Evolutionary conservation across 2,329 filamentous ascomycete species (phyloP), one percentile per base, ranked within the genome.

Genomic region (Leptosphaerulina australis): DNA sequence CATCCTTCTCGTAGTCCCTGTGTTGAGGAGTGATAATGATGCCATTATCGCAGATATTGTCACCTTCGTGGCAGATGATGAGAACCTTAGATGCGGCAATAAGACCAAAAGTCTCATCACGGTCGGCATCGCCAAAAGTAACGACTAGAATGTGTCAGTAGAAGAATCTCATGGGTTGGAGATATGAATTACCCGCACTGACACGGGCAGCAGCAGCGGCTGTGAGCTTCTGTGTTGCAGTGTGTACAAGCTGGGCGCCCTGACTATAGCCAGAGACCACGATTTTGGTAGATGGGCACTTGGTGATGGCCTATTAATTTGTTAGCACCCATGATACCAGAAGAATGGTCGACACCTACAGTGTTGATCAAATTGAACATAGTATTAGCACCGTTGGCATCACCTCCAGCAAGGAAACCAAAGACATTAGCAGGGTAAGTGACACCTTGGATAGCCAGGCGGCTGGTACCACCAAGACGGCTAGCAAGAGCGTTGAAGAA

Each of bases 381-480:
- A 21, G 65, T 75, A 10, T 64, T 64, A 35, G 74, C 74, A 4
- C 79, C 79, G 2, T 50, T 59, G 2, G 67, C 52, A 56, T 79
- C 77, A 3, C 80, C 80, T 14, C 77, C 76, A 7, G 68, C 66
- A 9, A 79, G 64, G 56, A 80, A 81, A 0, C 79, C 79, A 11
- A 53, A 5, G 15, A 69, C 47, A 20, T 55, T 56, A 6, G 81
- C 81, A 2, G 75, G 61, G 59, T 83, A 84, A 22, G 76, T 72
- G n/a, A 83, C 78, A 40, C 81, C 81, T 66, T 83, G 81, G n/a
- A 82, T 74, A 4, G 76, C 76, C 11, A 82, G 63, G 38, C 74
- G 73, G 39, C 66, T 69, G 7, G 65, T 56, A 34, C 63, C 70
- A 29, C 76, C 78, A 22, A 81, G 62, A 14, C 65, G 54, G 8